Percentiles rank a stretch among this genome's conserved stretches.
Conservation (phyloP, 208 protist genomes). For the Trypanosoma caninum region DNA sequence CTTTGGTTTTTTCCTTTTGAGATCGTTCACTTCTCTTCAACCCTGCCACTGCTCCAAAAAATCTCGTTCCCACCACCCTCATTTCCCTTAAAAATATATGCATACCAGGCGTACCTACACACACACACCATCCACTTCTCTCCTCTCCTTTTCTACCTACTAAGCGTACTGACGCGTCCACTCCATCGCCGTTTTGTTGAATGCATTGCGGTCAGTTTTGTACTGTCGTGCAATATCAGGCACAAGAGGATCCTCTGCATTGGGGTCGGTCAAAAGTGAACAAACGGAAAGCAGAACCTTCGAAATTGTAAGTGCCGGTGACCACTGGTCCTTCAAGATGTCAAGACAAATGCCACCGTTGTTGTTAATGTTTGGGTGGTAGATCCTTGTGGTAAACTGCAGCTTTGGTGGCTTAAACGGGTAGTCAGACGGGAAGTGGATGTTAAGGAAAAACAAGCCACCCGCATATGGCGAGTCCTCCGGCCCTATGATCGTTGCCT, state of each 20-base stretch:
- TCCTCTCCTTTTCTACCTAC: constrained; percentile 11
- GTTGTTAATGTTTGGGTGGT: constrained; percentile 97
- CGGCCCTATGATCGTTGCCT: constrained; percentile 95
- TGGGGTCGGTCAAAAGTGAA: constrained; percentile 99
- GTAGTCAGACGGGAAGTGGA: constrained; percentile 98
- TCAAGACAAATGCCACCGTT: constrained; percentile 98
- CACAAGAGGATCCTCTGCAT: constrained; percentile 98
- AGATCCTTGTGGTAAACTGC: constrained; percentile 95
- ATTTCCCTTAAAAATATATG: not conserved
- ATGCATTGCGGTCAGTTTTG: constrained; percentile 91
- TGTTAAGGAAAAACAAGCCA: constrained; percentile 98
- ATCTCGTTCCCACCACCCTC: not conserved
- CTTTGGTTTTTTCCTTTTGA: not conserved
- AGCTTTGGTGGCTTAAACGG: constrained; percentile 95
- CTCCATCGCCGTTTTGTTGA: constrained; percentile 92
- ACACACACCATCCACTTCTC: not conserved
- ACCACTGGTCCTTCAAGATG: constrained; percentile 97
- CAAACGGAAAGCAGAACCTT: constrained; percentile 99
- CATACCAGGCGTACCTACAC: not conserved
- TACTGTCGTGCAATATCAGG: constrained; percentile 97
- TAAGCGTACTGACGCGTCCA: constrained; percentile 80
- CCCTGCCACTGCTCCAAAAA: too few species aligned
- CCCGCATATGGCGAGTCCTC: constrained; percentile 96
- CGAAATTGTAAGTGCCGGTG: constrained; percentile 97
- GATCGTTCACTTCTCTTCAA: too few species aligned